phyloP scores from a whole-genome alignment of 1,139 yeast genomes.

The Blastobotrys capitulatus region DNA sequence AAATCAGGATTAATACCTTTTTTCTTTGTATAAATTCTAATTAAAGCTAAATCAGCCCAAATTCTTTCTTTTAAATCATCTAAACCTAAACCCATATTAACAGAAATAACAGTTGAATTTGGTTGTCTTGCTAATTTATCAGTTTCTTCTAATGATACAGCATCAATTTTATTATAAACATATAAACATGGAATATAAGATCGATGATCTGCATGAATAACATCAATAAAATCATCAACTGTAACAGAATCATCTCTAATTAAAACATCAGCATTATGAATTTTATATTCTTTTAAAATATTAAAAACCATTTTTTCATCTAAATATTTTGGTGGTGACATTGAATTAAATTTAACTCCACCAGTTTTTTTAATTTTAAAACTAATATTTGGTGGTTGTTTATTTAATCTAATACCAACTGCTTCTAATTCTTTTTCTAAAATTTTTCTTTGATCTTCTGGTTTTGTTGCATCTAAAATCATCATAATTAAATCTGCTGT shows the following conservation, averaged over 20 bases:
- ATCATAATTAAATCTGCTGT: conserved; percentile 89
- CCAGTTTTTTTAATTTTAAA: conserved; percentile 82
- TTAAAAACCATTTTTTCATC: conserved; percentile 76
- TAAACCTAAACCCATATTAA: conserved; percentile 80
- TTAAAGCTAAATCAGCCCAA: conserved; percentile 79
- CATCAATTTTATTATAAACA: conserved; percentile 91
- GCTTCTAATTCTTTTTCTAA: conserved; percentile 87
- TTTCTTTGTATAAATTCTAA: conserved; percentile 80
- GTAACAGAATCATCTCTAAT: conserved; percentile 86
- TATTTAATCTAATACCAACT: conserved; percentile 87
- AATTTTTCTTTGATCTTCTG: conserved; percentile 79
- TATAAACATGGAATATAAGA: conserved; percentile 88
- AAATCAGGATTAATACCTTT: conserved; percentile 80
- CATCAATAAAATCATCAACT: conserved; percentile 90
- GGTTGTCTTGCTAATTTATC: conserved; percentile 90
- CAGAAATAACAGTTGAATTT: conserved; percentile 88
- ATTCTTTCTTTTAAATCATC: conserved; percentile 86
- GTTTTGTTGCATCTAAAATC: conserved; percentile 94
- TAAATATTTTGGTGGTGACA: conserved; percentile 74
- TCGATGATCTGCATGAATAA: conserved; percentile 79
- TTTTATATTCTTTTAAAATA: conserved; percentile 77
- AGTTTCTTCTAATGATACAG: conserved; percentile 90
- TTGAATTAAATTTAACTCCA: conserved; percentile 78
- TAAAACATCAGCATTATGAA: conserved; percentile 90
- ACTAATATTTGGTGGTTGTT: conserved; percentile 72